phyloP scores from a whole-genome alignment of 345 rosid species.

The Eucalyptus urophylla region DNA sequence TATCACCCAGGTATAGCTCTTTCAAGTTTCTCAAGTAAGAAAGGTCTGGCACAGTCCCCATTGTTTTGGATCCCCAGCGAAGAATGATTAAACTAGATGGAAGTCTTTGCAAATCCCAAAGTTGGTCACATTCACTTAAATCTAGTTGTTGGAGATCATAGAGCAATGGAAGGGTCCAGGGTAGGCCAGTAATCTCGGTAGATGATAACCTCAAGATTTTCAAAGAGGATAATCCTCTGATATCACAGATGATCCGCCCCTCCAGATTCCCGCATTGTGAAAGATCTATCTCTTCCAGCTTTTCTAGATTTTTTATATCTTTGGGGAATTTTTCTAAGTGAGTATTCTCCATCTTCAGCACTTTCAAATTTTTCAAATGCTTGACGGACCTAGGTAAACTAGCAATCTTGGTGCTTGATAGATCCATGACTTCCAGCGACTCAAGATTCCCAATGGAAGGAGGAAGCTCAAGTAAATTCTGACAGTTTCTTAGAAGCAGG shows the following conservation, averaged over 20 bases:
- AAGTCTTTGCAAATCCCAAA: not conserved
- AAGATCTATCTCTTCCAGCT: not conserved
- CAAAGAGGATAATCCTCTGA: not conserved
- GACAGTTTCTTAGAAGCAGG: not conserved
- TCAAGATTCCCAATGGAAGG: not conserved
- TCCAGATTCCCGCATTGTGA: not conserved
- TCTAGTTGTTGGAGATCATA: not conserved
- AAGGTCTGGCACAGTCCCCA: not conserved
- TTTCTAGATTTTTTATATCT: not conserved
- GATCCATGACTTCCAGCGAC: not conserved
- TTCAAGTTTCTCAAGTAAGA: not conserved
- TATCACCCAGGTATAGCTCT: not conserved
- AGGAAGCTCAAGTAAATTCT: not conserved
- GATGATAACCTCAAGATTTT: not conserved
- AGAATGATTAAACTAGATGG: not conserved
- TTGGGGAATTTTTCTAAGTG: not conserved
- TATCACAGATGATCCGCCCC: not conserved
- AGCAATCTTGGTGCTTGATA: not conserved
- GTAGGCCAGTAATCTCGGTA: not conserved
- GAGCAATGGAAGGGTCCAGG: not conserved
- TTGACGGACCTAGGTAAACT: not conserved
- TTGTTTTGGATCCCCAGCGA: not conserved
- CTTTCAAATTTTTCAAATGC: not conserved
- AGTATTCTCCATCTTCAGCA: not conserved
- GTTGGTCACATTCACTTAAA: not conserved